A percentile compares a stretch with the other conserved stretches of the same genome.
phyloP scores from a whole-genome alignment of 371 early-diverging fungal genomes.

The Zychaea mexicana region DNA sequence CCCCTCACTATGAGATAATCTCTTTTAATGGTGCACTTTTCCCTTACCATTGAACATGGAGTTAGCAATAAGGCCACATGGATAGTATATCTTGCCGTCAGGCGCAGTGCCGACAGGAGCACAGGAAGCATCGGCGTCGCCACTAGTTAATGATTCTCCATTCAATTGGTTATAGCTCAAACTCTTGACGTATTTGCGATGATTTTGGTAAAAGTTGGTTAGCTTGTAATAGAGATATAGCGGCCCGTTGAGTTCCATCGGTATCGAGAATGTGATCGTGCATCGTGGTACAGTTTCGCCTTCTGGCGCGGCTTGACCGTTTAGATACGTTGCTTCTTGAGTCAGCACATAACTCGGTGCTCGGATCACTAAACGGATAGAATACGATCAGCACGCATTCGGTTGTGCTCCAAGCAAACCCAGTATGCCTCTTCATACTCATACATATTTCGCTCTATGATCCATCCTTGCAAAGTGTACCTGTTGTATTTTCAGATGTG shows the following conservation, averaged over 20 bases:
- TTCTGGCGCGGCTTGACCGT: slow-evolving; percentile 17
- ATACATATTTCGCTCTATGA: no score
- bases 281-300: slow-evolving; percentile 52
- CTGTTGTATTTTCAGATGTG: slow-evolving; percentile 40
- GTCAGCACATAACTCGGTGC: slow-evolving; percentile 35
- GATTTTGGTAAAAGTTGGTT: slow-evolving; percentile 95
- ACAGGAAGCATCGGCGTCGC: slow-evolving; percentile 32
- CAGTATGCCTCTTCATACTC: no score
- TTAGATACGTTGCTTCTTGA: slow-evolving; percentile 25
- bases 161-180: slow-evolving; percentile 76
- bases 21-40: no score
- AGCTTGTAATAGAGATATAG: slow-evolving; percentile 86
- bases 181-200: slow-evolving; percentile 88
- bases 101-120: slow-evolving; percentile 38
- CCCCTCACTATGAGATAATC: not conserved
- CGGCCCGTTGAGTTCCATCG: slow-evolving; percentile 58
- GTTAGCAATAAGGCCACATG: slow-evolving; percentile 94
- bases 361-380: slow-evolving; percentile 36
- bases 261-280: slow-evolving; percentile 67
- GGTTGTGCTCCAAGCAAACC: no score
- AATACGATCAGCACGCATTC: no score
- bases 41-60: slow-evolving; percentile 86
- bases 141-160: slow-evolving; percentile 55
- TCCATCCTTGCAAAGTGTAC: slow-evolving; percentile 18
- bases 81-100: slow-evolving; percentile 69